Evolutionary conservation across 2,329 filamentous ascomycete genomes (phyloP).

Genomic region (Diaporthe sp.): DNA sequence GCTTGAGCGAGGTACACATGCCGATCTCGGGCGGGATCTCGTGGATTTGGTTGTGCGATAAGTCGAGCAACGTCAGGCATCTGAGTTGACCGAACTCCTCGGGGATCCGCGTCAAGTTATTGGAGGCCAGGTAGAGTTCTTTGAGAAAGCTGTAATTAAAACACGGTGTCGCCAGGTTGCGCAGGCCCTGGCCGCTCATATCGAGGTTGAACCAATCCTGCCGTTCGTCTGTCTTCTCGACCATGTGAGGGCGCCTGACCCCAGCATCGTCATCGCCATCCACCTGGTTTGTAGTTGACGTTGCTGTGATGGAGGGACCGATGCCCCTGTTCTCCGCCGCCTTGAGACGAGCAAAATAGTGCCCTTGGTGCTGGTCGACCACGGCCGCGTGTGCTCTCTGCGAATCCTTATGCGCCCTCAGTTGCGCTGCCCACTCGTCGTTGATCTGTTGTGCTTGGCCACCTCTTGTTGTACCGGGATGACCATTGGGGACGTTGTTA

Average conservation of each 20-base stretch:
- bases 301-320: constrained; percentile 64
- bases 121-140: constrained; percentile 93
- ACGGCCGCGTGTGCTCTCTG: constrained; percentile 80
- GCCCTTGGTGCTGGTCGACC: constrained; percentile 74
- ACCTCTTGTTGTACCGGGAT: constrained; percentile 61
- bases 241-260: constrained; percentile 73
- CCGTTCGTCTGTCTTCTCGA: constrained; percentile 75
- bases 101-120: constrained; percentile 87
- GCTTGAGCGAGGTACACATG: constrained; percentile 94
- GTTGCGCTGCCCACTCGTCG: constrained; percentile 90
- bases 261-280: constrained; percentile 69
- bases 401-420: constrained; percentile 83
- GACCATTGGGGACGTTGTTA: constrained; percentile 69
- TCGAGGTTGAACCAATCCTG: constrained; percentile 96
- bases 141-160: constrained; percentile 92
- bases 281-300: constrained; percentile 61
- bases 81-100: constrained; percentile 85
- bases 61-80: constrained; percentile 84
- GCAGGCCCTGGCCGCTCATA: constrained; percentile 94
- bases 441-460: constrained; percentile 67
- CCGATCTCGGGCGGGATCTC: constrained; percentile 91
- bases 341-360: constrained; percentile 80
- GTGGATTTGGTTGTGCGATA: constrained; percentile 88
- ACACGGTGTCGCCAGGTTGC: constrained; percentile 82
- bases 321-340: constrained; percentile 79